phyloP scores from a whole-genome alignment of 2,329 filamentous ascomycete species.

The Fusarium incarnatum region DNA sequence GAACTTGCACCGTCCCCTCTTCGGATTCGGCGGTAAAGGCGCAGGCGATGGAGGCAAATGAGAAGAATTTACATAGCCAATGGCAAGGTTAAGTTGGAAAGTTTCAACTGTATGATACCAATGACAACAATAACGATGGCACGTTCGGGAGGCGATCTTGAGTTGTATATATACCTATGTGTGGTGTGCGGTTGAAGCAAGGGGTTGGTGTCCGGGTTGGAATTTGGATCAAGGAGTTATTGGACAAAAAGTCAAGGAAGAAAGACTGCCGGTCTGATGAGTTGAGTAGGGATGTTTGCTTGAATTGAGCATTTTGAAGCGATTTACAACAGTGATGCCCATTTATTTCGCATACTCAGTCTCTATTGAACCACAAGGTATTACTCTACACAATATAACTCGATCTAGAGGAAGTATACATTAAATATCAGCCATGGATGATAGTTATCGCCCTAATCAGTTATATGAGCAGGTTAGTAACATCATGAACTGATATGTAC shows the following conservation, averaged over 20 bases:
- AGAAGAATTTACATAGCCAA: slow-evolving; percentile 22
- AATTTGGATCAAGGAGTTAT: slow-evolving; percentile 34
- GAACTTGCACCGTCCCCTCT: slow-evolving; percentile 52
- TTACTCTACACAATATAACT: neutral
- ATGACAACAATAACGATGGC: slow-evolving; percentile 32
- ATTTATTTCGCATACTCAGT: neutral
- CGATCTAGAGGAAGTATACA: neutral
- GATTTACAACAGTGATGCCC: neutral
- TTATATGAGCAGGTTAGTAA: neutral
- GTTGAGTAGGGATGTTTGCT: slow-evolving; percentile 8
- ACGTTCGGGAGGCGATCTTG: slow-evolving; percentile 13
- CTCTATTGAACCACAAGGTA: neutral
- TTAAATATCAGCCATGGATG: neutral
- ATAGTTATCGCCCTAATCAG: neutral
- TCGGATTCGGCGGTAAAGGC: slow-evolving; percentile 46
- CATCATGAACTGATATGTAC: slow-evolving; percentile 30
- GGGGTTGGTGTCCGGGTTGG: slow-evolving; percentile 11
- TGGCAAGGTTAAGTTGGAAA: slow-evolving; percentile 19
- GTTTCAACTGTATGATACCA: slow-evolving; percentile 37
- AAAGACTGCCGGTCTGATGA: neutral
- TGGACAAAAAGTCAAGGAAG: slow-evolving; percentile 18
- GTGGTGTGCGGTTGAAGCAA: slow-evolving; percentile 15
- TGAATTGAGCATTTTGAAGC: slow-evolving; percentile 11
- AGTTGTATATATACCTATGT: slow-evolving; percentile 33
- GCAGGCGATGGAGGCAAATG: neutral